Base-by-base conservation (phyloP, 2,329 filamentous ascomycete species). In the Plectosphaerella sp. region DNA sequence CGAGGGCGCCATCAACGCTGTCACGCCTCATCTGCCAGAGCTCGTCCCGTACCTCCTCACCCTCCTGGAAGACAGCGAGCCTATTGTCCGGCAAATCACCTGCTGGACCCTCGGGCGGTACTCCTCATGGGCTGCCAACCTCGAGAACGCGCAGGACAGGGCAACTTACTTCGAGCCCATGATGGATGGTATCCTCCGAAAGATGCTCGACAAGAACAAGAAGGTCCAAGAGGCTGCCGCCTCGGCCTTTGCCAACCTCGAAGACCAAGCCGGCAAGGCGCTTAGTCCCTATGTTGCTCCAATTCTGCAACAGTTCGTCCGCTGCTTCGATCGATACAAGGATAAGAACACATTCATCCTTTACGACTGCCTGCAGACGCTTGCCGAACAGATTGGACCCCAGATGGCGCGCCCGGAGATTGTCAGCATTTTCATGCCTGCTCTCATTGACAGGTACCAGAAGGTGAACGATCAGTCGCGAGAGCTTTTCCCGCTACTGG, bases 301-400 rank as follows among this genome's bases (percentile, higher is more conserved):
- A 24, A 97, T 99, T 62, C 83, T 97, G 50, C 87, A 86, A 56
- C 94, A 97, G 67, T 97, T 93, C 64, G 91, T 97, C 49, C 79
- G 82, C 55, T 99, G 94, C 70, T 99, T 99, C 71, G 82, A 78
- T 50, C 91, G 89, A 71, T 99, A 97, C 82, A 97, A 99, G 78
- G 93, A 97, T 70, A 87, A 91, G 63, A 99, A 99, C 74, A 97
- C 97, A 84, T 97, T 95, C 74, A 95, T 97, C 51, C 82, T 99
- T 35, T 99, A 99, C 73, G 94, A 99, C 72, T 97, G 94, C 68
- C 90, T 99, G 35, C 94, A 99, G 73, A 99, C 94, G 1, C 77
- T 99, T 52, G 94, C 94, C 4, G 94, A 99, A 69, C 88, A 91
- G 64, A 88, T 97, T 51, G 91, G 91, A 11, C 84, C 87, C 7